Conservation (phyloP, 108 stramenopile genomes). For the Skeletonema costatum region DNA sequence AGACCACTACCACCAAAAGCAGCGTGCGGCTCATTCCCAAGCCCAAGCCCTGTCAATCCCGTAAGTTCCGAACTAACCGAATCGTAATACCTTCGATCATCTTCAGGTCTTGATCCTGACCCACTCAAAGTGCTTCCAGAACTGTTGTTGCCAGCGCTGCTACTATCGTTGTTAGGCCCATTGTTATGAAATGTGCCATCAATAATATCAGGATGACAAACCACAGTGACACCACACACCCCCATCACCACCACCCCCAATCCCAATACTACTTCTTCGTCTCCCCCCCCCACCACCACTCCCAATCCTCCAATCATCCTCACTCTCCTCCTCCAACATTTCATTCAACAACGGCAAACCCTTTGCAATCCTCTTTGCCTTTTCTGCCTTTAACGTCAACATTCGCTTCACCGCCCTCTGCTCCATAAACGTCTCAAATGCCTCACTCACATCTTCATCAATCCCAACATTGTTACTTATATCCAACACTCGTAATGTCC, state of each 20-base stretch:
- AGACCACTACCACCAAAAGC: background rate
- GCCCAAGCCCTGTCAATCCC: background rate
- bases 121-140: background rate
- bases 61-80: background rate
- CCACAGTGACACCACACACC: background rate
- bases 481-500: constrained; percentile 25
- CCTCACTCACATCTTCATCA: constrained; percentile 12
- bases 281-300: background rate
- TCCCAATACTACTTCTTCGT: background rate
- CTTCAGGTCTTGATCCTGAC: background rate
- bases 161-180: background rate
- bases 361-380: background rate
- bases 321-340: constrained; percentile 2
- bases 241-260: background rate
- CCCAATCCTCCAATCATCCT: background rate
- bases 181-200: background rate
- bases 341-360: constrained; percentile 1
- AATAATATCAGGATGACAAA: background rate
- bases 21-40: no score
- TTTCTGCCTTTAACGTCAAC: constrained; percentile 5
- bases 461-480: constrained; percentile 18
- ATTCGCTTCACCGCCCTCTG: constrained; percentile 17
- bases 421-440: constrained; percentile 27
- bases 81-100: background rate
- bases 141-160: background rate